A percentile compares a stretch with the other conserved stretches of the same genome.
phyloP scores from a whole-genome alignment of 2,329 filamentous ascomycete genomes.

The Cercospora zeina region DNA sequence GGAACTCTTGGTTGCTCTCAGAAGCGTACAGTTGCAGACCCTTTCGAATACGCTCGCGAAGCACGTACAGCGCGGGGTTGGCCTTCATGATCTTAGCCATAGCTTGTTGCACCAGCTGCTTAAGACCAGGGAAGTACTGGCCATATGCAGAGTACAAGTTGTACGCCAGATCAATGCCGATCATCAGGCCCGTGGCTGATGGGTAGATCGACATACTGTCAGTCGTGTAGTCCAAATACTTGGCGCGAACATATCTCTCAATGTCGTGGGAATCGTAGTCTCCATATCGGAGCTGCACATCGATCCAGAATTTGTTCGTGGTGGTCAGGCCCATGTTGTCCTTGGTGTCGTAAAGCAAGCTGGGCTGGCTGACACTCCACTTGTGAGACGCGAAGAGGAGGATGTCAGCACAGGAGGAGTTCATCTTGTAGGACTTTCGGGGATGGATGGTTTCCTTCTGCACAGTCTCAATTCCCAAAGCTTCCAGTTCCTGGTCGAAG shows the following conservation, averaged over 20 bases:
- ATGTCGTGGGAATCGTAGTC: slow-evolving; percentile 99
- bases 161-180: slow-evolving; percentile 95
- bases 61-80: slow-evolving; percentile 91
- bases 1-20: slow-evolving; percentile 97
- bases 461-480: slow-evolving; percentile 92
- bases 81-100: slow-evolving; percentile 99
- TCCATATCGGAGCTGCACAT: slow-evolving; percentile 93
- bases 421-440: slow-evolving; percentile 99
- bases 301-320: slow-evolving; percentile 99
- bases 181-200: slow-evolving; percentile 94
- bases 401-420: slow-evolving; percentile 97
- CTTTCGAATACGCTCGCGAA: slow-evolving; percentile 97
- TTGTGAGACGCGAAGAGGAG: slow-evolving; percentile 96
- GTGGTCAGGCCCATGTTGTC: slow-evolving; percentile 90
- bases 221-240: slow-evolving; percentile 97
- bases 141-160: slow-evolving; percentile 98
- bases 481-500: slow-evolving; percentile 95
- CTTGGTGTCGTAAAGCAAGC: slow-evolving; percentile 92
- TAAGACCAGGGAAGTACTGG: slow-evolving; percentile 97
- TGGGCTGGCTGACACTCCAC: slow-evolving; percentile 95
- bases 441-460: slow-evolving; percentile 99
- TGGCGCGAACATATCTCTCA: slow-evolving; percentile 93
- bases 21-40: slow-evolving; percentile 97
- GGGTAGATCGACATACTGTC: slow-evolving; percentile 99
- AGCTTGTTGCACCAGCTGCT: slow-evolving; percentile 91